These are phyloP conservation scores for Plantago rigida DNA, from an alignment of 305 asterid species.

Conservation along the genomic window DNA sequence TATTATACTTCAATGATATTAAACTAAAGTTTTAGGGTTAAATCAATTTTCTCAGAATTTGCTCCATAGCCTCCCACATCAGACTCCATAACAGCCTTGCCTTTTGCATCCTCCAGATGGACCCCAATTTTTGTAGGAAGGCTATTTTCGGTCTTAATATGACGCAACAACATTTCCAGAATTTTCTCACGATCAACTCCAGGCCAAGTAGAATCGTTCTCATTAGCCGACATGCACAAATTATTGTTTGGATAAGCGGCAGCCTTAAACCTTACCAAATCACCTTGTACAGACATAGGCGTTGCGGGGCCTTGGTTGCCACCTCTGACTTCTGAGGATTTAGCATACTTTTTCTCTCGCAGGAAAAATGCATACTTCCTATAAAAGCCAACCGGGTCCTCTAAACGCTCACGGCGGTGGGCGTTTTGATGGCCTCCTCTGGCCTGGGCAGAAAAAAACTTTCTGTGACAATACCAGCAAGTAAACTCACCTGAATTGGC, in stretches of 20 bases:
- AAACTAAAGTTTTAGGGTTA: background rate
- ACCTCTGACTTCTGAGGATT: constrained; percentile 2
- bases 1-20: background rate
- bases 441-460: constrained; percentile 49
- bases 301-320: background rate
- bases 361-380: constrained; percentile 30
- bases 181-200: background rate
- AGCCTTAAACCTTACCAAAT: background rate
- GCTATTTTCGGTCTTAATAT: background rate
- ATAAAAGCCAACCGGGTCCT: too few species aligned
- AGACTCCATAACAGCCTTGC: background rate
- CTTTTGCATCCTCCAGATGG: background rate
- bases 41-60: constrained; percentile 3
- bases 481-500: constrained; percentile 40
- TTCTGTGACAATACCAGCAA: background rate
- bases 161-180: background rate
- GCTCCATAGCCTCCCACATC: background rate
- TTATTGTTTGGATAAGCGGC: background rate
- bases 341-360: constrained; percentile 17
- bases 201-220: background rate
- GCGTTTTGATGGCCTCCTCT: constrained; percentile 58
- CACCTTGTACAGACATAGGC: background rate
- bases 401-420: constrained; percentile 24
- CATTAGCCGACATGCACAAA: too few species aligned
- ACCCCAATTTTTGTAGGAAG: constrained; percentile 1